Conservation (phyloP, 768 basidiomycete species). For the Clitopilus passeckerianus region DNA sequence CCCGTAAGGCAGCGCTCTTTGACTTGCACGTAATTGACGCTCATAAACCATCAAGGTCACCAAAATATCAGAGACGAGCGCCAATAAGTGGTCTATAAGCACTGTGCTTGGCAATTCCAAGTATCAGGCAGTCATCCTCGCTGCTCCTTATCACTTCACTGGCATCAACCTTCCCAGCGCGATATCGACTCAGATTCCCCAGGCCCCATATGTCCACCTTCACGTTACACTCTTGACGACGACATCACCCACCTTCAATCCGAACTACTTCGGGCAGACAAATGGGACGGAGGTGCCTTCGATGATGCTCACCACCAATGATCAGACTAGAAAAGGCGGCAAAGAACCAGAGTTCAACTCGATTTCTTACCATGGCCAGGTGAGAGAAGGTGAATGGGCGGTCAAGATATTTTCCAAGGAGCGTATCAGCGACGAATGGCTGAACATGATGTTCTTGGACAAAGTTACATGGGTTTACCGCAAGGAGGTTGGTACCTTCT, state of each 20-base stretch:
- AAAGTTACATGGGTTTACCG: slow-evolving; percentile 77
- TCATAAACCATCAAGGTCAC: slow-evolving; percentile 35
- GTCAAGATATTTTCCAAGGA: slow-evolving; percentile 87
- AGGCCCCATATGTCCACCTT: slow-evolving; percentile 75
- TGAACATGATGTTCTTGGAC: slow-evolving; percentile 57
- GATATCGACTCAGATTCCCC: slow-evolving; percentile 49
- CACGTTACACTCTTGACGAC: slow-evolving; percentile 92
- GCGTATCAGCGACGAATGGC: slow-evolving; percentile 62
- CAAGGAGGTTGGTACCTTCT: slow-evolving; percentile 53
- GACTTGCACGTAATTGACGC: neutral
- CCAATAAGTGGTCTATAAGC: slow-evolving; percentile 47
- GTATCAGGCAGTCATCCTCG: slow-evolving; percentile 79
- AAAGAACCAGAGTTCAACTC: slow-evolving; percentile 82
- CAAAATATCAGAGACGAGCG: slow-evolving; percentile 41
- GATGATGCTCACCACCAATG: slow-evolving; percentile 69
- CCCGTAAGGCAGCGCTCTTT: slow-evolving; percentile 34
- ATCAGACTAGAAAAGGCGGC: slow-evolving; percentile 49
- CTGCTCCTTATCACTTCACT: slow-evolving; percentile 78
- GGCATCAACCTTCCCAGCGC: slow-evolving; percentile 46
- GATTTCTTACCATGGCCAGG: slow-evolving; percentile 69
- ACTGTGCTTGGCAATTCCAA: slow-evolving; percentile 38
- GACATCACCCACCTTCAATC: slow-evolving; percentile 50
- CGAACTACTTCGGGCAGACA: slow-evolving; percentile 65
- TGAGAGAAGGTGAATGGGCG: slow-evolving; percentile 55
- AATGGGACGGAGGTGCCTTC: slow-evolving; percentile 42